Evolutionary conservation across 1,284 basidiomycete species (phyloP), one percentile per base, ranked within the genome.

Genomic region (Moesziomyces sp.): DNA sequence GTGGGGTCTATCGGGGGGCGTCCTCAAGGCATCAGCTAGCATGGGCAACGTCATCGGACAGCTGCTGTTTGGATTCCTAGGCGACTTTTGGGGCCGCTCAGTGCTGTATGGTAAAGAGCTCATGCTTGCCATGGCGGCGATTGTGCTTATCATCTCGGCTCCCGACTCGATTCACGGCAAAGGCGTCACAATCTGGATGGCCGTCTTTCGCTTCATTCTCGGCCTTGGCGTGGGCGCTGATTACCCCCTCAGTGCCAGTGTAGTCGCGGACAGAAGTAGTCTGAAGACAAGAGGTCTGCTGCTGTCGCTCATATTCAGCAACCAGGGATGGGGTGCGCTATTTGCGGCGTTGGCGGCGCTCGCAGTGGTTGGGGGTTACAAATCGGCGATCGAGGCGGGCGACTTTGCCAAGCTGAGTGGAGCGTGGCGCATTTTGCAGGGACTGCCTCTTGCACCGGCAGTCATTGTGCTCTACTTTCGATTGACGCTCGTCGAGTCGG

Each of bases 291-390:
- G 75, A 30, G 75, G 75, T 13, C 23, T 57, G 24, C 46, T 77
- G 16, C 48, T 77, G 42, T 64, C 73, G 40, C 47, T 84, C 53
- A 85, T 86, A 63, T 86, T 86, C 76, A 85, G 85, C 49, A 84
- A 84, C 24, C 63, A 72, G 55, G 70, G 70, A 16, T 73, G 72
- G 58, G 78, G 71, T 45, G 74, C 60, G 46, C 49, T 77, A 5
- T 14, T 49, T 42, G 73, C 90, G 55, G 89, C 89, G 34, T 85
- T 94, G 56, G 87, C 93, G 51, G 88, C 89, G 6, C 84, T 91
- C 76, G 87, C 91, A 74, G 86, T 90, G 66, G 88, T 91, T 30
- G 79, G 86, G 45, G 90, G 88, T 1, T 93, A 89, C 88, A 91
- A 91, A 85, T 80, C 54, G 42, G 24, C 46, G 16, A 49, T 77